A percentile compares a stretch with the other conserved stretches of the same genome.
Conservation (phyloP, 345 rosid genomes). For the Anastatica hierochuntica region DNA sequence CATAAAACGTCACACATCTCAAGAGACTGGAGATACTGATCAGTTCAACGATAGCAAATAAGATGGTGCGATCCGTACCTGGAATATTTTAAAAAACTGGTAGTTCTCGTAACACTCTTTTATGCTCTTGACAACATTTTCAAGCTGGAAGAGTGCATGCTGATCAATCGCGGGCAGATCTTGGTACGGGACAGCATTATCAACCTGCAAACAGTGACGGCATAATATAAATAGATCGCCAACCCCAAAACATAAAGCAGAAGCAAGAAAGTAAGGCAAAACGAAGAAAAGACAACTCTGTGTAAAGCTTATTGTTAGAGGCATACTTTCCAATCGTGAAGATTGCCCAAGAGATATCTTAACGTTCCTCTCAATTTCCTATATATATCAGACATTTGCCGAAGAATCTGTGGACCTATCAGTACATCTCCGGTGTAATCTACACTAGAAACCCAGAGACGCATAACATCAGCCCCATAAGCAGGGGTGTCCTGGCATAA, state of each 20-base stretch:
- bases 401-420: conserved; percentile 73
- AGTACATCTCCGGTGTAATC: conserved; percentile 82
- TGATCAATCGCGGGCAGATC: conserved; percentile 85
- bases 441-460: conserved; percentile 99
- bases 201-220: conserved; percentile 54
- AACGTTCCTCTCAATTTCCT: conserved; percentile 89
- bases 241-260: too few species aligned
- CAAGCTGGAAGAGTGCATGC: conserved; percentile 83
- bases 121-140: conserved; percentile 65
- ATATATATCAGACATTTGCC: conserved; percentile 87
- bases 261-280: not conserved
- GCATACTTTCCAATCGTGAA: conserved; percentile 91
- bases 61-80: conserved; percentile 38
- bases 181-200: conserved; percentile 53
- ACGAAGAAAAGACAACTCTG: not conserved
- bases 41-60: not conserved
- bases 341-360: conserved; percentile 84
- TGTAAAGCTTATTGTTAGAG: not conserved
- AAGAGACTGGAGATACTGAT: not conserved
- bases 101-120: conserved; percentile 68
- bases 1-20: not conserved
- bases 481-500: conserved; percentile 75
- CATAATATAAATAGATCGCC: too few species aligned
- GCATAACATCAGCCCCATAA: conserved; percentile 89
- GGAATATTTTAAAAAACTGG: conserved; percentile 86